Percentiles rank a stretch among this genome's conserved stretches.
Evolutionary conservation across 345 rosid species (phyloP).

Genomic region (Acer campestre): DNA sequence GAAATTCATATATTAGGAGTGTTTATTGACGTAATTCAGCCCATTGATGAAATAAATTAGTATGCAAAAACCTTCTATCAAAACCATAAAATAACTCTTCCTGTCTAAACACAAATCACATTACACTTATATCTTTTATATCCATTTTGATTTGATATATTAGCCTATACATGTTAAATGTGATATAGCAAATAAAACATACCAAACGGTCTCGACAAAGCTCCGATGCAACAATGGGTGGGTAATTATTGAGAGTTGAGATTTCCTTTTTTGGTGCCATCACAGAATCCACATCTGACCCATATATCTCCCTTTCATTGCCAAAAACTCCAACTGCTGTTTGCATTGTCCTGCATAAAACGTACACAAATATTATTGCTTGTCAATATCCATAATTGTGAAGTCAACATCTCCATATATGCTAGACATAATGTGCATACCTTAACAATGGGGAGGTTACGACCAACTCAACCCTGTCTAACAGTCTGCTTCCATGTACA

Average conservation of each 20-base stretch:
- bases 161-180: neutral
- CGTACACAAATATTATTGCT: neutral
- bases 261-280: slow-evolving; percentile 42
- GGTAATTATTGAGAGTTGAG: slow-evolving; percentile 48
- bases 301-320: slow-evolving; percentile 39
- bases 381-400: neutral
- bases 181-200: slow-evolving; percentile 2
- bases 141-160: neutral
- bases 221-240: slow-evolving; percentile 62
- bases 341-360: slow-evolving; percentile 61
- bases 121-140: neutral
- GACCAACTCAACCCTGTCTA: slow-evolving; percentile 55
- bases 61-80: neutral
- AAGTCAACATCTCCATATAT: neutral
- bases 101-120: too few relatives aligned
- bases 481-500: slow-evolving; percentile 46
- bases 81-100: too few relatives aligned
- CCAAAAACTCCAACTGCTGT: slow-evolving; percentile 74
- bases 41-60: neutral
- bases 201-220: slow-evolving; percentile 73
- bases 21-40: neutral
- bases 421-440: slow-evolving; percentile 25
- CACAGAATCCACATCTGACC: slow-evolving; percentile 38
- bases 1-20: neutral
- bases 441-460: slow-evolving; percentile 64